Conservation (phyloP, 2,329 filamentous ascomycete genomes). For the Aspergillus pseudoglaucus region DNA sequence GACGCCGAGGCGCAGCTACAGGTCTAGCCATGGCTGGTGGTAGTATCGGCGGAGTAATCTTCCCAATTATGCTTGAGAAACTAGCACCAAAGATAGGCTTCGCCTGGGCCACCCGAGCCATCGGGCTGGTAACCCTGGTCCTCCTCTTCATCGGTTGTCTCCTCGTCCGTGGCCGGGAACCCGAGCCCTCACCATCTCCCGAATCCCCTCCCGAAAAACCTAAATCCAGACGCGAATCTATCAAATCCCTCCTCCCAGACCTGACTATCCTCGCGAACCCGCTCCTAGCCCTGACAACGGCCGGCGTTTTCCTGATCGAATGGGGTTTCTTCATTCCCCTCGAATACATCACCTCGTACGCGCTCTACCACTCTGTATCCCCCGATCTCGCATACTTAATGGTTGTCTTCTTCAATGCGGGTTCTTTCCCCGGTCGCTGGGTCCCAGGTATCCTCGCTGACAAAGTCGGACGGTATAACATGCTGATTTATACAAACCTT, state of each 20-base stretch:
- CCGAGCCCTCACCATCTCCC: not conserved
- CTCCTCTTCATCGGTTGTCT: constrained; percentile 21
- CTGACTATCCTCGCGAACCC: constrained; percentile 13
- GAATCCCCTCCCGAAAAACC: constrained; percentile 3
- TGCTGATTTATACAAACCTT: constrained; percentile 20
- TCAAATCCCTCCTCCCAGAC: constrained; percentile 11
- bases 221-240: not conserved
- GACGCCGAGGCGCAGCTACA: constrained; percentile 24
- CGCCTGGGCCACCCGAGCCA: constrained; percentile 30
- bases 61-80: constrained; percentile 25
- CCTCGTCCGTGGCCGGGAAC: constrained; percentile 1
- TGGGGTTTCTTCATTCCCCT: constrained; percentile 19
- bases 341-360: constrained; percentile 18
- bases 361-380: constrained; percentile 7
- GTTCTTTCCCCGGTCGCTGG: constrained; percentile 17
- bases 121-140: constrained; percentile 28
- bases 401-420: constrained; percentile 18
- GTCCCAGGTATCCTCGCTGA: constrained; percentile 19
- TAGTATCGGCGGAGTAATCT: constrained; percentile 26
- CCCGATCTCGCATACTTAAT: constrained; percentile 17
- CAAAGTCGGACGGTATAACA: constrained; percentile 21
- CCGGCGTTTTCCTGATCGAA: constrained; percentile 18
- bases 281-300: constrained; percentile 10
- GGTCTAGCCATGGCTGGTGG: constrained; percentile 29
- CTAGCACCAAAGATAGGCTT: constrained; percentile 25